Percentiles rank a stretch among this genome's conserved stretches.
phyloP scores from a whole-genome alignment of 495 filamentous ascomycete species.

The Patellaria atrata region DNA sequence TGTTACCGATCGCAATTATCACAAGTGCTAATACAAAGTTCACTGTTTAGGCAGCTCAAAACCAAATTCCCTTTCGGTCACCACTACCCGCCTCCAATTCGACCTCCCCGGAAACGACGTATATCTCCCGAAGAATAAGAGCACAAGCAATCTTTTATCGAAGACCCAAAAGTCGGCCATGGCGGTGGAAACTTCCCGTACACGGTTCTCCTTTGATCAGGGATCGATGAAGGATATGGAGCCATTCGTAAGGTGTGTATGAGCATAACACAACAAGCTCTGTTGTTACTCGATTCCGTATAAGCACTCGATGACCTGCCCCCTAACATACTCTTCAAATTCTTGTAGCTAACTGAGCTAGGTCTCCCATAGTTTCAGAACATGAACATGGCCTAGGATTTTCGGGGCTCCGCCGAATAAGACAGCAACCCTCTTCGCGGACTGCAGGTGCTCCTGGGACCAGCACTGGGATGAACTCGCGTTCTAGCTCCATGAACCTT shows the following conservation, averaged over 20 bases:
- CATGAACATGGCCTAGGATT: constrained; percentile 46
- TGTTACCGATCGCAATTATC: too few species aligned
- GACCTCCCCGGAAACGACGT: constrained; percentile 11
- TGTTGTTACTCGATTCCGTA: background rate
- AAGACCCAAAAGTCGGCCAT: constrained; percentile 8
- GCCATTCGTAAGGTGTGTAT: too few species aligned
- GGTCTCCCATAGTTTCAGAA: constrained; percentile 43
- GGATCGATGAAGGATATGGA: constrained; percentile 16
- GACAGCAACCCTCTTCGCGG: constrained; percentile 48
- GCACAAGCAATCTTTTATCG: constrained; percentile 23
- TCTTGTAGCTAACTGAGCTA: constrained; percentile 9
- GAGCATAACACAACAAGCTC: background rate
- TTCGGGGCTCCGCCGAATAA: constrained; percentile 83
- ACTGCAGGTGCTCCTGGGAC: constrained; percentile 1
- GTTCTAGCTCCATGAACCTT: constrained; percentile 48
- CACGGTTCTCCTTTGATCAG: constrained; percentile 20
- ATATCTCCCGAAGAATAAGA: constrained; percentile 22
- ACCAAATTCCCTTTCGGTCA: too few species aligned
- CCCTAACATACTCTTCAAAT: background rate
- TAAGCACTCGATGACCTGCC: background rate
- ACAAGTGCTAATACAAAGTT: too few species aligned
- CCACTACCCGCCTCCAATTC: constrained; percentile 15
- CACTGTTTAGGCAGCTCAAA: too few species aligned
- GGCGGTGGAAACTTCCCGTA: constrained; percentile 6
- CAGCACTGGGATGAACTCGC: constrained; percentile 39